Conservation (phyloP, 345 rosid genomes). For the Salix caprea region DNA sequence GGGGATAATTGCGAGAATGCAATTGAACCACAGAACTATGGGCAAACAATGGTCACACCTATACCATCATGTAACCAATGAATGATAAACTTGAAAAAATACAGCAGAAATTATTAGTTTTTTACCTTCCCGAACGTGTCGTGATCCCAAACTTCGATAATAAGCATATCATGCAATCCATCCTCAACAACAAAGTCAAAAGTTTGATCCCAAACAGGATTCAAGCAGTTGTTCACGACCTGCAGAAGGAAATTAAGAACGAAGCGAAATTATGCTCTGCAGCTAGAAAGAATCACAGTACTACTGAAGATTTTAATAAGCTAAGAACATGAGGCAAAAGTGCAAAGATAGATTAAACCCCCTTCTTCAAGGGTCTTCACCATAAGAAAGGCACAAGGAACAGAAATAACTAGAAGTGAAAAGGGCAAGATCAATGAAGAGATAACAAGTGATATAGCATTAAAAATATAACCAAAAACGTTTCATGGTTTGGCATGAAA, state of each 20-base stretch:
- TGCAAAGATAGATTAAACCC: neutral
- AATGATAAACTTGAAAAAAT: neutral
- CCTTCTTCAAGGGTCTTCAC: neutral
- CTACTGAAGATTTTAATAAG: neutral
- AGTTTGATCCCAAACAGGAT: conserved; percentile 98
- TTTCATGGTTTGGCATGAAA: neutral
- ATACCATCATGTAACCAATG: neutral
- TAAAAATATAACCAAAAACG: neutral
- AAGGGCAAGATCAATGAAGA: neutral
- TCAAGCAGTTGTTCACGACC: conserved; percentile 86
- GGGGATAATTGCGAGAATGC: neutral
- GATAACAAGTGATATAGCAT: neutral
- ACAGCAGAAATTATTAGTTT: neutral
- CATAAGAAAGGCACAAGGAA: neutral
- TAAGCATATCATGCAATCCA: conserved; percentile 94
- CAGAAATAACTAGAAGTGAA: neutral
- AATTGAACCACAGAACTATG: neutral
- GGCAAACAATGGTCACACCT: neutral
- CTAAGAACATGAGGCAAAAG: neutral
- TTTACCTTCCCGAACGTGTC: conserved; percentile 99
- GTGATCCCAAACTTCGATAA: conserved; percentile 88
- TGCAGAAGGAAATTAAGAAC: conserved; percentile 25
- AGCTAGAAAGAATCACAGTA: neutral
- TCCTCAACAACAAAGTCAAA: conserved; percentile 98
- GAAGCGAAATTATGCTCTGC: neutral